phyloP scores from a whole-genome alignment of 768 basidiomycete species.

The Rhodotorula kratochvilovae region DNA sequence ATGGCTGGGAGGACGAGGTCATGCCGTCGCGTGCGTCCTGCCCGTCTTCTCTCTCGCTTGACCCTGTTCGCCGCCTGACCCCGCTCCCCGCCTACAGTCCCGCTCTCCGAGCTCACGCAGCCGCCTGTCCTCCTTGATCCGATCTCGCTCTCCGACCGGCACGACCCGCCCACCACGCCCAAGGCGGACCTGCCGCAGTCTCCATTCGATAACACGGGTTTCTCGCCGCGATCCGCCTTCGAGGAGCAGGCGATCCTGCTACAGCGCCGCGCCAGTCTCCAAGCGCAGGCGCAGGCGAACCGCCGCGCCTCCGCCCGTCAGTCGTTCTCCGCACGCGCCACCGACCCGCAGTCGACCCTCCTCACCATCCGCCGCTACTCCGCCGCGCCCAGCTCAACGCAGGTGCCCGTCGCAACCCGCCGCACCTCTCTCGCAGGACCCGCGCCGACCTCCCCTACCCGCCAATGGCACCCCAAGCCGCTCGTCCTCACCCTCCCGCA shows the following conservation, averaged over 20 bases:
- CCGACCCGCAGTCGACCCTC: neutral
- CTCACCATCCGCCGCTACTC: constrained; percentile 5
- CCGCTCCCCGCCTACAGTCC: neutral
- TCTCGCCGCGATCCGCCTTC: neutral
- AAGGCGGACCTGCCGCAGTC: neutral
- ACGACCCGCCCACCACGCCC: neutral
- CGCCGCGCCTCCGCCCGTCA: neutral
- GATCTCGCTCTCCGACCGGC: too few relatives aligned
- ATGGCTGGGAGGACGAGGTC: neutral
- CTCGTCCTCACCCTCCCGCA: constrained; percentile 33
- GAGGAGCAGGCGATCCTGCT: constrained; percentile 17
- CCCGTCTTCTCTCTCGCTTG: neutral
- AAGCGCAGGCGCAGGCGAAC: neutral
- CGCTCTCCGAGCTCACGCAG: neutral
- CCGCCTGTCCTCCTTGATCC: neutral
- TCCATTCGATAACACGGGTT: too few relatives aligned
- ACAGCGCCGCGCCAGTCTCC: neutral
- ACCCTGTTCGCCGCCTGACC: rapidly evolving
- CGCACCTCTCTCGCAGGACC: neutral
- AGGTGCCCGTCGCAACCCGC: neutral
- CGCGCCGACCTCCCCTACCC: neutral
- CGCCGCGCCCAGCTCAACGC: neutral
- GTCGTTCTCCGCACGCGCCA: neutral
- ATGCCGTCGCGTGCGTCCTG: neutral
- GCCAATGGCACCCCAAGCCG: constrained; percentile 17